Base-by-base conservation (phyloP, 1,284 basidiomycete species). In the Polyporus tsugae region DNA sequence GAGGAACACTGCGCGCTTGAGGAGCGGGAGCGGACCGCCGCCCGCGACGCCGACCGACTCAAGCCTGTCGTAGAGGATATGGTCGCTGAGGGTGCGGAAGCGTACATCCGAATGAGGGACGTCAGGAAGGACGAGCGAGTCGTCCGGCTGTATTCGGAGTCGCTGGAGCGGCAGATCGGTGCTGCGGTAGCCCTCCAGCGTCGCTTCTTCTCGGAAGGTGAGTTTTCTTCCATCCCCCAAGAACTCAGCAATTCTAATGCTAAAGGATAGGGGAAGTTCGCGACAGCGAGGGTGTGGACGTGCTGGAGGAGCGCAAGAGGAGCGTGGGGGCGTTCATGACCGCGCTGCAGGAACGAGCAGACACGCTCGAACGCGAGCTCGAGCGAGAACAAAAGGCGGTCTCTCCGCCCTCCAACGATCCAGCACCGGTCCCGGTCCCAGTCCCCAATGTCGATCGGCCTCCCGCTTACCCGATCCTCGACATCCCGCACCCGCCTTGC, bases 51-150 rank as follows among this genome's bases (percentile, higher is more conserved):
- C 6, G 46, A 10, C 11, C 61, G 61, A 4, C 35, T 53, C 17
- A 17, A 49, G 33, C 7, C 44, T 1, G 25, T 52, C 25, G 49
- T 52, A 17, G 61, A 62, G 1, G 33, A 52, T 11, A 62, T 62
- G 36, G 38, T 53, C 13, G 22, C 19, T 4, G 49, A 62, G 17
- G 49, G 36, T 25, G 13, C 22, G 2, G 33, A n/a, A 9, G 46
- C 15, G 6, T 62, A 62, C 46, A 62, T 36, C 7, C 19, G 5
- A 22, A 5, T 22, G 4, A 35, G 46, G 9, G 44, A 62, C 1
- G 10, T 53, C 6, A 33, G 46, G 35, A 53, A 49, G 61, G 61
- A 62, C 36, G n/a, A 41, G 42, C 29, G 22, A n/a, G 49, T 62
- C 7, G 22, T 62, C 6, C n/a, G 46, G 17, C 22, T 49, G 61